Evolutionary conservation across 176 grass and related monocot genomes (phyloP).

Genomic region (Themeda triandra): DNA sequence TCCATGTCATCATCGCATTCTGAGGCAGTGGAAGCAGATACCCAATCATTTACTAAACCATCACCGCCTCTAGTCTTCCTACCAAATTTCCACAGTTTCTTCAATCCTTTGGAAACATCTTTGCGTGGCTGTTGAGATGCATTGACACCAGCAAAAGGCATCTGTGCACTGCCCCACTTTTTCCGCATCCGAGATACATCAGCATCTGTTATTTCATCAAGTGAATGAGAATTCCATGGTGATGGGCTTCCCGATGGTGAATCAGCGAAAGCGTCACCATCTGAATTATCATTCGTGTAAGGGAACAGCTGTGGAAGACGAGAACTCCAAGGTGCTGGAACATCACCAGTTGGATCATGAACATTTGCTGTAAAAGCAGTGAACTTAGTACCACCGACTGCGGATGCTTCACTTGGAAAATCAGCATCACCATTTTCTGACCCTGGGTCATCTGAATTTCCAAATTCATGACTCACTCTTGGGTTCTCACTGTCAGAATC

Average conservation of each 20-base stretch:
- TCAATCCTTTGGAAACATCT: constrained; percentile 93
- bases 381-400: constrained; percentile 30
- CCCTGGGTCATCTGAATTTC: constrained; percentile 74
- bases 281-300: constrained; percentile 68
- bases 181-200: constrained; percentile 85
- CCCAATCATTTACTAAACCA: constrained; percentile 81
- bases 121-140: constrained; percentile 69
- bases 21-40: constrained; percentile 93
- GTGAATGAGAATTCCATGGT: constrained; percentile 78
- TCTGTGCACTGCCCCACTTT: constrained; percentile 91
- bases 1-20: constrained; percentile 91
- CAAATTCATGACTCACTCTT: constrained; percentile 46
- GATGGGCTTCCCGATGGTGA: constrained; percentile 72
- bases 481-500: constrained; percentile 84
- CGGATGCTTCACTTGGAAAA: constrained; percentile 27
- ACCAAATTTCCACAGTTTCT: constrained; percentile 95
- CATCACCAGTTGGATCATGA: constrained; percentile 43
- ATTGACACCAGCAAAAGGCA: constrained; percentile 62
- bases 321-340: constrained; percentile 54
- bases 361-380: constrained; percentile 46
- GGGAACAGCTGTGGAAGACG: constrained; percentile 46
- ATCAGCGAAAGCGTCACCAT: constrained; percentile 78
- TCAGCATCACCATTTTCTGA: constrained; percentile 64
- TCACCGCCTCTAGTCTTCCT: constrained; percentile 73
- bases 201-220: constrained; percentile 68